Evolutionary conservation across 768 basidiomycete species (phyloP), one percentile per base, ranked within the genome.

Genomic region (Saitozyma podzolica): DNA sequence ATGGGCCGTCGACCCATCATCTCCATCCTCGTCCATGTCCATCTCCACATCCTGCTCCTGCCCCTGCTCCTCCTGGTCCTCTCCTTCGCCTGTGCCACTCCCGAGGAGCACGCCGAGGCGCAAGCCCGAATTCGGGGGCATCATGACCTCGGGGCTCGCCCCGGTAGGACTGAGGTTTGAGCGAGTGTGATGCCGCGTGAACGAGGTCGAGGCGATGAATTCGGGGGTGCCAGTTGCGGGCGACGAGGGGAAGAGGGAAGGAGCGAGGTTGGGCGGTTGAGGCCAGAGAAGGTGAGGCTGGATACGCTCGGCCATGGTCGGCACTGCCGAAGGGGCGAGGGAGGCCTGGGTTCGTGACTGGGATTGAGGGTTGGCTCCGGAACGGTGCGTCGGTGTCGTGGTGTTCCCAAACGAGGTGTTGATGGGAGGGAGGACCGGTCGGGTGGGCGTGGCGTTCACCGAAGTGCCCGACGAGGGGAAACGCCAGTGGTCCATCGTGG

Each of bases 401-500:
- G 29, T 29, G 29, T 29, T 29, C 29, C 29, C 29, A 29, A 29
- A 29, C 48, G 56, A 10, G 16, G 58, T 59, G 58, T 59, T 59
- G 58, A 67, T 54, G 10, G 59, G 66, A n/a, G 53, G 16, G n/a
- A 47, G 45, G 14, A 55, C 29, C n/a, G 66, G 64, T 53, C 65
- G 58, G 37, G 68, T 69, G 2, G 71, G 68, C 29, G 68, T 69
- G 37, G 65, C 59, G 52, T 55, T 63, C 1, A 56, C 55, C 17
- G 71, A 58, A 29, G 60, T 29, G 29, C 29, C 29, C 29, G 29
- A 37, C 9, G 40, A 45, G 14, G 73, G 73, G 63, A 75, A 75
- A n/a, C 70, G 50, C 73, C 73, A 75, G 13, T 58, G 37, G 51
- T 66, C 62, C 68, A 75, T 75, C 4, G 68, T 54, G 0, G 68